Base-by-base conservation (phyloP, 2,329 filamentous ascomycete genomes). In the Scolecobasidium constrictum region DNA sequence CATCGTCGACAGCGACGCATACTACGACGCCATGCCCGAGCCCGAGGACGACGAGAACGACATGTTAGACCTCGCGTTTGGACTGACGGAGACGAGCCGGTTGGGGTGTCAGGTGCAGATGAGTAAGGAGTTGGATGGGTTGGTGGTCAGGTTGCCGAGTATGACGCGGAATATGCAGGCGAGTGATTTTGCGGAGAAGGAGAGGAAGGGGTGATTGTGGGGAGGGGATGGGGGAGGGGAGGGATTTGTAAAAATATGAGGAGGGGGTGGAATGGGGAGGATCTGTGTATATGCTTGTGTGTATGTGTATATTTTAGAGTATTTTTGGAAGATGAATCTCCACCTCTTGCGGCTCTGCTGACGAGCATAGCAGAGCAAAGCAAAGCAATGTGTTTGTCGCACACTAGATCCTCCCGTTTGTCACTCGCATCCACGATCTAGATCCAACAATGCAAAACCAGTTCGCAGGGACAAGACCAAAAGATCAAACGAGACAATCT, bases 101-200 rank as follows among this genome's bases (percentile, higher is more conserved):
- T 61, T 95, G 51, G 88, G 88, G 0, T 95, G 88, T 61, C 88
- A 95, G 68, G 84, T 98, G 19, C 72, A 77, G 58, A 95, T 98
- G 90, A 83, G 70, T 46, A 87, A 86, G 63, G 86, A 93, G 52
- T 64, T 96, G 49, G 84, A 96, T 58, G 92, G 92, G 0, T 50
- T 98, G 54, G 77, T 78, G 36, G 86, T 98, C 22, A 83, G 77
- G 61, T 65, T 98, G 56, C 92, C 92, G 11, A 79, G 78, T 28
- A 95, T 95, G 87, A 96, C 92, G 50, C 75, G 92, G 61, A 98
- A 98, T 58, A 56, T 98, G 64, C 92, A 98, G 66, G 86, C 86
- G 12, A 94, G 86, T 62, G 92, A 98, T 65, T 98, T 98, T 48
- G 59, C 53, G 21, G 57, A 59, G 44, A 64, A 63, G 49, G 48